These are phyloP conservation scores for Phytophthora nicotianae DNA, from an alignment of 352 stramenopile genomes.

Conservation along the genomic window DNA sequence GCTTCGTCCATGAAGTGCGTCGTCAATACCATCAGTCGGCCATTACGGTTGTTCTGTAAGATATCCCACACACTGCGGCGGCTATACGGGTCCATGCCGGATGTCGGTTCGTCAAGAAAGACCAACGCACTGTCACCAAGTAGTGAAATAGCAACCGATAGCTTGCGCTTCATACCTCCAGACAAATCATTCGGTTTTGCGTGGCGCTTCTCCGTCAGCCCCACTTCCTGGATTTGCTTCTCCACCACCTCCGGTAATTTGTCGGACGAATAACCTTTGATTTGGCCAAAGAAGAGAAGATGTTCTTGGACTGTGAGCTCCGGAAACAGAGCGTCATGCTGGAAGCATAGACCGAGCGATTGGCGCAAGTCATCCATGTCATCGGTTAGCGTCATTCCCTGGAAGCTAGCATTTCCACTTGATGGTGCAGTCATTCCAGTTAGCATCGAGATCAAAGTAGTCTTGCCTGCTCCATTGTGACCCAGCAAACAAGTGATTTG, in stretches of 20 bases:
- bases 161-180: not conserved
- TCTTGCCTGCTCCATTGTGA: constrained; percentile 84
- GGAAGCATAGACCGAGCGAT: constrained; percentile 77
- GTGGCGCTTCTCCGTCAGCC: not conserved
- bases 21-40: constrained; percentile 85
- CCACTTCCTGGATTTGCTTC: constrained; percentile 12
- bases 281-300: constrained; percentile 60
- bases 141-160: not conserved
- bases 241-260: constrained; percentile 36
- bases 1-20: constrained; percentile 96
- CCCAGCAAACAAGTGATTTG: constrained; percentile 80
- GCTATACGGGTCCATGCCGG: constrained; percentile 21
- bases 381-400: constrained; percentile 64
- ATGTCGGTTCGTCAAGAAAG: not conserved
- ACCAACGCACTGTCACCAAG: not conserved
- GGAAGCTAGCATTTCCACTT: constrained; percentile 57
- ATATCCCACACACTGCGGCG: constrained; percentile 93
- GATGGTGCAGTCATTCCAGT: constrained; percentile 61
- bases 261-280: constrained; percentile 55
- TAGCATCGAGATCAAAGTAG: constrained; percentile 80
- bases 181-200: not conserved
- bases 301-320: constrained; percentile 78
- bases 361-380: constrained; percentile 77
- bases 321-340: constrained; percentile 77
- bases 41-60: constrained; percentile 54